These are phyloP conservation scores for Dissophora globulifera DNA, from an alignment of 192 early-diverging fungal genomes.

Conservation along the genomic window DNA sequence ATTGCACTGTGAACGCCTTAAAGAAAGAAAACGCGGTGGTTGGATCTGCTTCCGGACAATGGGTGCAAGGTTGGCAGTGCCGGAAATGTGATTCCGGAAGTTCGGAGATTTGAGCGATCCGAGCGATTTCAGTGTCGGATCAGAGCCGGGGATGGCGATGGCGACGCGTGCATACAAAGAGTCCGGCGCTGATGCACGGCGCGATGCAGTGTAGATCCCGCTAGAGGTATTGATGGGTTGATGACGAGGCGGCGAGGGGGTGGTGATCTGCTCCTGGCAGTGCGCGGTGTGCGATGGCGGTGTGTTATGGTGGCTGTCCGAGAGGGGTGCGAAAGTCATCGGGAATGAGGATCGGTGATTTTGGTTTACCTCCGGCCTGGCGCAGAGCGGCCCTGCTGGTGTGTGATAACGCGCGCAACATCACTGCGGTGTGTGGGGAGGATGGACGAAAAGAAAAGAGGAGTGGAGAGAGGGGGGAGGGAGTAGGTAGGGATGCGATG, in stretches of 20 bases:
- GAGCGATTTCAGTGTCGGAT: neutral
- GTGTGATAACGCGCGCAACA: conserved; percentile 48
- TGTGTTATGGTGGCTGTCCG: no score
- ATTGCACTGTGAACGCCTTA: neutral
- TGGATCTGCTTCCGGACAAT: neutral
- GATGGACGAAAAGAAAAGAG: neutral
- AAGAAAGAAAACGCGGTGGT: neutral
- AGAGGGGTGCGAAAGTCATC: neutral
- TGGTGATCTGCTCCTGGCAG: no score
- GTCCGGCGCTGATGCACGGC: no score
- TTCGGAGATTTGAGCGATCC: conserved; percentile 22
- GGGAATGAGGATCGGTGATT: neutral
- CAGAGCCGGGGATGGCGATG: neutral
- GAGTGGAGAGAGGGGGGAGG: neutral
- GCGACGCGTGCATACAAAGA: no score
- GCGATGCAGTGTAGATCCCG: no score
- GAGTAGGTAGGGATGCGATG: neutral
- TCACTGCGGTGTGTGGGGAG: conserved; percentile 21
- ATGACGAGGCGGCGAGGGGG: no score
- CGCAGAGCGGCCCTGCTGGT: conserved; percentile 40
- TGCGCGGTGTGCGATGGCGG: no score
- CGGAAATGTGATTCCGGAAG: conserved; percentile 4
- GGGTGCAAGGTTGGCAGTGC: conserved; percentile 4
- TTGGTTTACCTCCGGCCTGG: conserved; percentile 39
- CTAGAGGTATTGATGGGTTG: no score